phyloP scores from a whole-genome alignment of 352 stramenopile species.

The Globisporangium spinosum region DNA sequence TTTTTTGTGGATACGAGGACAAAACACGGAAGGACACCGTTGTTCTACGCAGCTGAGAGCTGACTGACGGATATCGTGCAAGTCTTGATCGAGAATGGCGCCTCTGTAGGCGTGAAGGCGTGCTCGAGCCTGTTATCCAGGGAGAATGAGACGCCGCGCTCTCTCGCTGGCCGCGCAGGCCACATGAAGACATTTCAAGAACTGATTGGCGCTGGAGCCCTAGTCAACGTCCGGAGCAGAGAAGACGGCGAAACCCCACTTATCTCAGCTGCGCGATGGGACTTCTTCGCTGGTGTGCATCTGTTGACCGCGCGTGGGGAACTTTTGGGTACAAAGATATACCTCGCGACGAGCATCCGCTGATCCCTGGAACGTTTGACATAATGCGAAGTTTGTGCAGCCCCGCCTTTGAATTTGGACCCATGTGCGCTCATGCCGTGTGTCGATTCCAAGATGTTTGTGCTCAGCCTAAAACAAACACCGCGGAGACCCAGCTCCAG shows the following conservation, averaged over 20 bases:
- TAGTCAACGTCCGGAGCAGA: background rate
- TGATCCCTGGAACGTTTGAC: background rate
- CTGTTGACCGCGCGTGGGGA: background rate
- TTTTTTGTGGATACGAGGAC: no score
- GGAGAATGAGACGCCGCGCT: background rate
- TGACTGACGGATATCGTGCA: no score
- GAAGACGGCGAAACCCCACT: background rate
- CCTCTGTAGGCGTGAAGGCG: background rate
- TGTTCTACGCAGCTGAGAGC: no score
- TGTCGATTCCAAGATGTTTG: background rate
- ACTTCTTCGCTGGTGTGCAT: background rate
- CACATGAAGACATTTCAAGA: background rate
- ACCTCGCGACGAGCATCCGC: background rate
- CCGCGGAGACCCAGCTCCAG: background rate
- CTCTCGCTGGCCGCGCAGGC: background rate
- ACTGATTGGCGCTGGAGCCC: conserved; percentile 1
- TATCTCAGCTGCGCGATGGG: background rate
- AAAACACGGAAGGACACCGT: no score
- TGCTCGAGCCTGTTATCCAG: no score
- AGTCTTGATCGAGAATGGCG: background rate
- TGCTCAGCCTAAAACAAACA: no score
- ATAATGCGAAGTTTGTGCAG: background rate
- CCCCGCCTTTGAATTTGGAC: background rate
- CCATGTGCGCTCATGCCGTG: background rate
- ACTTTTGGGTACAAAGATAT: background rate